Evolutionary conservation across 2,329 filamentous ascomycete genomes (phyloP), one percentile per base, ranked within the genome.

Genomic region (Colletotrichum nymphaeae): DNA sequence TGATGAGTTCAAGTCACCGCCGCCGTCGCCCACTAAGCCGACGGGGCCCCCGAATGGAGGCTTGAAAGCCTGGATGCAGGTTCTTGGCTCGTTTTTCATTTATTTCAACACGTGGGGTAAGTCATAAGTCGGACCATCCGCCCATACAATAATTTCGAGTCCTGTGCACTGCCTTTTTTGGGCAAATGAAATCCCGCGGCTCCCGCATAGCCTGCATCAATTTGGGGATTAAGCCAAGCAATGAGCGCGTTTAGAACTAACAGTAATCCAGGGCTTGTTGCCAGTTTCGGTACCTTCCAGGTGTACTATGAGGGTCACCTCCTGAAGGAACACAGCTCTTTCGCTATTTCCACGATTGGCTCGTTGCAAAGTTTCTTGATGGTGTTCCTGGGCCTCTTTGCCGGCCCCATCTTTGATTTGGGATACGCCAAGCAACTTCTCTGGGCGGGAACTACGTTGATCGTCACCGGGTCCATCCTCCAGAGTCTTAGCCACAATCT

Each of bases 251-350:
- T 28, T 4, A 57, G 46, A 28, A 49, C 6, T 70, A 19, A 63
- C 37, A 11, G 6, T 2, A 6, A 2, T 88, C 19, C 87, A 84
- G 80, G 81, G 2, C 77, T 82, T 2, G 74, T 80, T 19, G 80
- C 78, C 64, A 76, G 85, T 24, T 90, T 88, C 71, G 88, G 88
- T 5, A 84, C 87, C 3, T 90, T 88, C 73, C 87, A 90, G 74
- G 84, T 85, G 5, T 88, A 89, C 79, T 90, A 90, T 72, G 75
- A 77, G 58, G 83, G 78, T 49, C 81, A 83, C 1, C 74, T 76
- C 30, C 63, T 74, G 14, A 24, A 14, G 28, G 46, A 62, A 4
- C 26, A 67, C 58, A 67, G 49, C 22, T 63, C 72, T 1, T 74
- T 72, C 22, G 62, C 72, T 46, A 85, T 87, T 9, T 82, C 85